Evolutionary conservation across 768 basidiomycete genomes (phyloP).

Genomic region (Hypholoma sublateritium): DNA sequence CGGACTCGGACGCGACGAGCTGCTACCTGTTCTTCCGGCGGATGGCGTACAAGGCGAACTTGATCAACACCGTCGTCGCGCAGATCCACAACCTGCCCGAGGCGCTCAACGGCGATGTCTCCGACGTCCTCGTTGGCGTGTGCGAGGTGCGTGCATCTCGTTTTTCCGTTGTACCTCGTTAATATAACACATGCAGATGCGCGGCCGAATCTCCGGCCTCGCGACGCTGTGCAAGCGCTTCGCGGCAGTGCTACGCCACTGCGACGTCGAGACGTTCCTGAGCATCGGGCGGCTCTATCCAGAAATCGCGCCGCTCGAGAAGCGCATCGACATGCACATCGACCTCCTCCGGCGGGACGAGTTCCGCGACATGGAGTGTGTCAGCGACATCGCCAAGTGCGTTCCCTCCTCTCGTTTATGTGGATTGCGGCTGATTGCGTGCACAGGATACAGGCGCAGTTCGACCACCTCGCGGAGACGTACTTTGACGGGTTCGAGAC

Average conservation of each 20-base stretch:
- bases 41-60: constrained; percentile 80
- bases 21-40: constrained; percentile 94
- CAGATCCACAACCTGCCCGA: constrained; percentile 85
- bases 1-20: constrained; percentile 84
- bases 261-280: constrained; percentile 84
- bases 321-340: constrained; percentile 89
- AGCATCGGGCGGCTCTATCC: constrained; percentile 79
- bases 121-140: constrained; percentile 87
- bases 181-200: constrained; percentile 51
- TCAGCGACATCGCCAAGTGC: constrained; percentile 60
- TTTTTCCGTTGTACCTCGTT: neutral
- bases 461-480: constrained; percentile 88
- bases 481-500: constrained; percentile 83
- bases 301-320: constrained; percentile 88
- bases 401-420: neutral
- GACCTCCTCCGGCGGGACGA: constrained; percentile 83
- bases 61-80: constrained; percentile 81
- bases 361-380: constrained; percentile 93
- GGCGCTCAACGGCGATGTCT: constrained; percentile 76
- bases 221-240: constrained; percentile 89
- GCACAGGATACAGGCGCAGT: constrained; percentile 84
- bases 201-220: constrained; percentile 78
- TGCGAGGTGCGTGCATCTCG: constrained; percentile 65
- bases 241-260: constrained; percentile 75
- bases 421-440: neutral